Percentiles rank a stretch among this genome's conserved stretches.
Conservation (phyloP, 345 rosid species). For the Eucalyptus sideroxylon region DNA sequence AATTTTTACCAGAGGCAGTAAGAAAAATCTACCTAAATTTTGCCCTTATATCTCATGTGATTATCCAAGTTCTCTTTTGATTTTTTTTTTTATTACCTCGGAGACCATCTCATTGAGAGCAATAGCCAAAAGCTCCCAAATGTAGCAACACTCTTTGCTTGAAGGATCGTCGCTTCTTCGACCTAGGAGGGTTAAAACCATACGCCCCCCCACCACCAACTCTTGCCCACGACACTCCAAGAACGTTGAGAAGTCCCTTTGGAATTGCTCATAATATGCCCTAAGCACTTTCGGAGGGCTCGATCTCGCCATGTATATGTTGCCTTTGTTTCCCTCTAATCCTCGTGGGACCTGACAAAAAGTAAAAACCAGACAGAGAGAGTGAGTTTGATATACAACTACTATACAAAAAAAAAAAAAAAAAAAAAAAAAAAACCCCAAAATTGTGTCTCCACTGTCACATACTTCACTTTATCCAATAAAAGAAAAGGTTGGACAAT, state of each 20-base stretch:
- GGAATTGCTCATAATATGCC: conserved; percentile 41
- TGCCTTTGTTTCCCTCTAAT: conserved; percentile 28
- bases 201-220: conserved; percentile 28
- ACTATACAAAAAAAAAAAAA: background rate
- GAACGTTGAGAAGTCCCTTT: conserved; percentile 23
- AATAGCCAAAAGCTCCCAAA: conserved; percentile 40
- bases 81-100: conserved; percentile 17
- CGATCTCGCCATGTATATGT: conserved; percentile 31
- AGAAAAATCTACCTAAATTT: background rate
- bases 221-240: conserved; percentile 33
- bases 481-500: background rate
- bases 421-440: background rate
- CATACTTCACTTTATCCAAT: background rate
- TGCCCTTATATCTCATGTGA: background rate
- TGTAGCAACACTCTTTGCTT: conserved; percentile 30
- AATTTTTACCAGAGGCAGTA: background rate
- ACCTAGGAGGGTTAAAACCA: conserved; percentile 37
- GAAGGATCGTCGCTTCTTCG: conserved; percentile 32
- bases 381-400: background rate
- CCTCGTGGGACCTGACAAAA: conserved; percentile 33
- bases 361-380: background rate
- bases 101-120: conserved; percentile 33
- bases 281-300: conserved; percentile 21
- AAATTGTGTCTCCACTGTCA: background rate
- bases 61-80: background rate